phyloP scores from a whole-genome alignment of 2,329 filamentous ascomycete genomes.

The Calcarisporium arbuscula region DNA sequence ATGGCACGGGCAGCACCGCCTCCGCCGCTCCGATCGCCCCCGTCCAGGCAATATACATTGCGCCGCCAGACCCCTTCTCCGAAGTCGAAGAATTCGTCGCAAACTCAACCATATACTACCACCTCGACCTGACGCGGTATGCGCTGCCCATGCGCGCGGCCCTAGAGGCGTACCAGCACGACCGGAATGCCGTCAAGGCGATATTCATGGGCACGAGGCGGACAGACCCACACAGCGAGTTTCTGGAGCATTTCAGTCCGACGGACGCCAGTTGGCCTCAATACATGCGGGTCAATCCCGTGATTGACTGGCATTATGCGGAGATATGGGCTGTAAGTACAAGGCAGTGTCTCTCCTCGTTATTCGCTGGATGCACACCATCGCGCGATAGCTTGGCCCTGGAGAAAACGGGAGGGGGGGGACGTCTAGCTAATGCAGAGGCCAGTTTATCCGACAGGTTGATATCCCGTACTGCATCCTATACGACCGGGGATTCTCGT shows the following conservation, averaged over 20 bases:
- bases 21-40: not conserved
- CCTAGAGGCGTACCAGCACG: conserved; percentile 68
- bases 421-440: conserved; percentile 10
- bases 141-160: conserved; percentile 73
- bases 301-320: conserved; percentile 94
- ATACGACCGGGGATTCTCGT: conserved; percentile 86
- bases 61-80: conserved; percentile 74
- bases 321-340: conserved; percentile 84
- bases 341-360: not conserved
- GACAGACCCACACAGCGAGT: conserved; percentile 84
- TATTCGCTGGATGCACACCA: not conserved
- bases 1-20: conserved; percentile 9
- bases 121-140: conserved; percentile 70
- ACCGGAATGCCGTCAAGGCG: conserved; percentile 58
- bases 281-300: conserved; percentile 90
- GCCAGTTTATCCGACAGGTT: conserved; percentile 73
- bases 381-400: not conserved
- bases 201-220: conserved; percentile 61
- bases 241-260: conserved; percentile 72
- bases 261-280: conserved; percentile 87
- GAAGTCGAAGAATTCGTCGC: conserved; percentile 83
- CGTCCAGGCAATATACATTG: conserved; percentile 83
- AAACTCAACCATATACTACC: conserved; percentile 59
- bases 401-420: not conserved
- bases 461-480: conserved; percentile 77